Evolutionary conservation across 192 early-diverging fungal species (phyloP).

Genomic region (Coemansia sp.): DNA sequence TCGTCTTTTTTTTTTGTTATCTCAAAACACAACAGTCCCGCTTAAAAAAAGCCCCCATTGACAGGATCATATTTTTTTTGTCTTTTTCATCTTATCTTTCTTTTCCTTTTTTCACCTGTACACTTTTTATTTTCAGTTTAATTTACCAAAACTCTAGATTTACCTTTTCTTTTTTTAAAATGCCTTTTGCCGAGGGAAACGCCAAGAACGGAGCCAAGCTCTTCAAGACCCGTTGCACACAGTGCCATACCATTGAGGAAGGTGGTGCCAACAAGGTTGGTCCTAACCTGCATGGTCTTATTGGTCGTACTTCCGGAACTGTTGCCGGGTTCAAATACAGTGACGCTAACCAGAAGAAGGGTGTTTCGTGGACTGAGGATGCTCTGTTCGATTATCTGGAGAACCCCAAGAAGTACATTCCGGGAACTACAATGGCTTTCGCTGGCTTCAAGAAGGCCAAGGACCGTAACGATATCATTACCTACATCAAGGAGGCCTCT

Average conservation of each 20-base stretch:
- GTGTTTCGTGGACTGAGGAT: conserved; percentile 84
- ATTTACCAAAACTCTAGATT: neutral
- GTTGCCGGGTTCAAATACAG: conserved; percentile 91
- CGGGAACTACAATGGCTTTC: conserved; percentile 98
- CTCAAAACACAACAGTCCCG: neutral
- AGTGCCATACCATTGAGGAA: conserved; percentile 93
- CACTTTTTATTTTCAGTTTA: conserved; percentile 2
- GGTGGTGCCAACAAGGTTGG: conserved; percentile 87
- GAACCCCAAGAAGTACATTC: conserved; percentile 99
- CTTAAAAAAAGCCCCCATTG: neutral
- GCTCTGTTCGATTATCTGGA: conserved; percentile 94
- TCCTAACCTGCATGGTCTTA: conserved; percentile 92
- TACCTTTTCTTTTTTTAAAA: conserved; percentile 6
- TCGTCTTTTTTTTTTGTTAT: neutral
- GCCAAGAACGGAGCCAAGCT: conserved; percentile 58
- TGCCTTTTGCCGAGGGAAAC: conserved; percentile 33
- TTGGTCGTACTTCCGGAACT: conserved; percentile 86
- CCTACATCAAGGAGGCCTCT: conserved; percentile 82
- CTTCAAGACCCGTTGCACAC: conserved; percentile 99
- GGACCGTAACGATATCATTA: conserved; percentile 85
- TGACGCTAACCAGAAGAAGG: conserved; percentile 85
- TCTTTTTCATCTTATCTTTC: conserved; percentile 7
- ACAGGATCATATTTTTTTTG: neutral
- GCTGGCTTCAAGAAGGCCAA: conserved; percentile 70
- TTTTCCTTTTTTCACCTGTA: neutral